Conservation (phyloP, 768 basidiomycete species). For the Calvatia gigantea region DNA sequence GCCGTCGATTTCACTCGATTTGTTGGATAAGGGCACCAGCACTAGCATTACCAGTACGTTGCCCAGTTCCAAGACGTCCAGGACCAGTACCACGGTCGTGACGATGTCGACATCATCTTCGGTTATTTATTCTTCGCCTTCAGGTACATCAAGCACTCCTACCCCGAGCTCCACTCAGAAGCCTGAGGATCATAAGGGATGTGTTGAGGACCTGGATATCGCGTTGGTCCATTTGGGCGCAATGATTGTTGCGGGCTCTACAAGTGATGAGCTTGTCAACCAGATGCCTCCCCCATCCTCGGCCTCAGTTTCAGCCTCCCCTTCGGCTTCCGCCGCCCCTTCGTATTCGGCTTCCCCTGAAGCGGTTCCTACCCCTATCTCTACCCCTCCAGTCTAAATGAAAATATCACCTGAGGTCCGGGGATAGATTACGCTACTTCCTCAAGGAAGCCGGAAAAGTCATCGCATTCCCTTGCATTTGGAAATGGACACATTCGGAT, state of each 20-base stretch:
- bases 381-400: not conserved
- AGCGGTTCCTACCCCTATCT: not conserved
- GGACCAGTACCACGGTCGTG: not conserved
- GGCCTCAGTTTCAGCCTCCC: not conserved
- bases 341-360: not conserved
- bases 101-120: not conserved
- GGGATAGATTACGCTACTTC: not conserved
- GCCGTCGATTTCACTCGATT: not conserved
- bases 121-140: not conserved
- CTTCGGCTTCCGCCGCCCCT: not conserved
- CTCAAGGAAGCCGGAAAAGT: not conserved
- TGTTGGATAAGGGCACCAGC: not conserved
- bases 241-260: not conserved
- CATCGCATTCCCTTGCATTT: not conserved
- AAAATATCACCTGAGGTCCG: not conserved
- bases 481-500: not conserved
- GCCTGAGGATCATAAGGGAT: conserved; percentile 2
- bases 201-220: conserved; percentile 1
- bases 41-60: conserved; percentile 4
- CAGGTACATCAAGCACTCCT: conserved; percentile 1
- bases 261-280: not conserved
- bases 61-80: not conserved
- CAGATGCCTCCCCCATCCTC: not conserved
- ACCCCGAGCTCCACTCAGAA: conserved; percentile 10
- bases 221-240: conserved; percentile 7